Evolutionary conservation across 345 rosid species (phyloP).

Genomic region (Raphanus sativus): DNA sequence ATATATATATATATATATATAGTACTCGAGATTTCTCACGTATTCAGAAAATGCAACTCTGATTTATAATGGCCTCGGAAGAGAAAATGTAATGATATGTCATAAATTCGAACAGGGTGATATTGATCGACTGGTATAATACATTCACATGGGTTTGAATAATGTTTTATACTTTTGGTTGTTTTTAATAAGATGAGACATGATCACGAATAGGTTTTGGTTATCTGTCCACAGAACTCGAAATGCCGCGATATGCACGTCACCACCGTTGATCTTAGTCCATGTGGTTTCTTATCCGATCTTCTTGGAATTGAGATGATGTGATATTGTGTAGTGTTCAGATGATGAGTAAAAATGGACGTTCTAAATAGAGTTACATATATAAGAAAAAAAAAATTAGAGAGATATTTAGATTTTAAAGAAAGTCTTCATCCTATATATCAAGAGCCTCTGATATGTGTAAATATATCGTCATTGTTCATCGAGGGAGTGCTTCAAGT

Average conservation of each 20-base stretch:
- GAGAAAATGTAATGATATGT: neutral
- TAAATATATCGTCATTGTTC: no score
- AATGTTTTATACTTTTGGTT: neutral
- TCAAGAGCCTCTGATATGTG: no score
- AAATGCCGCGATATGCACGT: conserved; percentile 16
- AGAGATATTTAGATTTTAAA: no score
- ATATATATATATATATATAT: no score
- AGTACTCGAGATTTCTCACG: no score
- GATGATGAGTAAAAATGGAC: neutral
- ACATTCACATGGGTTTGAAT: conserved; percentile 23
- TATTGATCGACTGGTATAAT: conserved; percentile 3
- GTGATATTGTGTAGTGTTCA: neutral
- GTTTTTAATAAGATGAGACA: conserved; percentile 9
- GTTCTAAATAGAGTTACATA: neutral
- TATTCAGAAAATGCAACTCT: no score
- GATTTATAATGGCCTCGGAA: neutral
- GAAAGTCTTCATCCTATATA: no score
- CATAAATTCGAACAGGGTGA: conserved; percentile 8
- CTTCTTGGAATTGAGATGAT: conserved; percentile 7
- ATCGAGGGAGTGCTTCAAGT: no score
- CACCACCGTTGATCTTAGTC: conserved; percentile 19
- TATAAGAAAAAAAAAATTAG: no score
- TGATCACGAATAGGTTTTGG: conserved; percentile 23
- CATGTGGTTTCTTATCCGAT: conserved; percentile 37
- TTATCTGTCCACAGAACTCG: conserved; percentile 32